phyloP scores from a whole-genome alignment of 441 rosid species.

The Mallotus japonicus region DNA sequence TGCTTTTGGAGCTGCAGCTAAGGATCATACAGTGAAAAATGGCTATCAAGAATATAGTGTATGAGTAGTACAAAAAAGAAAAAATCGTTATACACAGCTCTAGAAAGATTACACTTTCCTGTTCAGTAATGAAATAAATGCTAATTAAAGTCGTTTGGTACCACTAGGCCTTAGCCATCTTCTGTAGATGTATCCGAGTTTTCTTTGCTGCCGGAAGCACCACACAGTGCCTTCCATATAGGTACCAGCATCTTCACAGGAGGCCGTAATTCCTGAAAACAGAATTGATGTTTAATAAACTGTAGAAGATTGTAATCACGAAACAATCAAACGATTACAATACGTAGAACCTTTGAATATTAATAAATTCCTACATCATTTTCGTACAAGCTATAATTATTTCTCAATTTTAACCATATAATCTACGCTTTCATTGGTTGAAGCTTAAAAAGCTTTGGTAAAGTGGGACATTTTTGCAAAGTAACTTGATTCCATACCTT shows the following conservation, averaged over 20 bases:
- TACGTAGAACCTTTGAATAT: neutral
- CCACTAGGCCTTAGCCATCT: neutral
- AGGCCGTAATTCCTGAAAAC: conserved; percentile 62
- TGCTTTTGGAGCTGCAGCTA: neutral
- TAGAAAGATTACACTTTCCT: neutral
- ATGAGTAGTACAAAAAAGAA: neutral
- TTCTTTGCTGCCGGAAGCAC: conserved; percentile 42
- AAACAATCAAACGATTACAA: neutral
- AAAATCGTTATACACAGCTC: neutral
- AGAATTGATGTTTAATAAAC: neutral
- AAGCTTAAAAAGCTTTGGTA: neutral
- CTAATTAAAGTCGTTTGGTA: neutral
- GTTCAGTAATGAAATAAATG: neutral
- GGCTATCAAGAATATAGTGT: neutral
- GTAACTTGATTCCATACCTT: conserved; percentile 42
- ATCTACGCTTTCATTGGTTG: neutral
- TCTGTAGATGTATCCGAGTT: conserved; percentile 15
- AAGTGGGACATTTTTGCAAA: neutral
- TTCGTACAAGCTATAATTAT: neutral
- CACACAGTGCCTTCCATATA: conserved; percentile 77
- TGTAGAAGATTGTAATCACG: neutral
- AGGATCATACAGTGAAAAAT: conserved; percentile 4
- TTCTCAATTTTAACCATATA: neutral
- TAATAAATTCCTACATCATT: neutral
- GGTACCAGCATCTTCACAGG: conserved; percentile 83